These are phyloP conservation scores for Aspergillus thermomutatus DNA, from an alignment of 2,329 filamentous ascomycete species.

Conservation along the genomic window DNA sequence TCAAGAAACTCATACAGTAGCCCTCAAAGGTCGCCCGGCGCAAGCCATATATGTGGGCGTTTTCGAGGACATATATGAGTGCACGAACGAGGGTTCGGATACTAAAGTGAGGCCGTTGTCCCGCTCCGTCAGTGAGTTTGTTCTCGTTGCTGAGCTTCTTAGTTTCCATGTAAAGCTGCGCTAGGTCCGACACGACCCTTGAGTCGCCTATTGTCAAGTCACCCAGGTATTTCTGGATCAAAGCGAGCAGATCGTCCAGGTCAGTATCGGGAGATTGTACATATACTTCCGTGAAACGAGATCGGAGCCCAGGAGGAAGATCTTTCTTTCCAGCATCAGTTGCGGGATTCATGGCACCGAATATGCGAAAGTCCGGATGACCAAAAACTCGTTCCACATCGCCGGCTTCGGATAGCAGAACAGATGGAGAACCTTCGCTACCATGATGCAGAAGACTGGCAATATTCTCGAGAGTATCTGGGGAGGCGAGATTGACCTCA, in stretches of 20 bases:
- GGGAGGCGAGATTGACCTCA: slow-evolving; percentile 93
- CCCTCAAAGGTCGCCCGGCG: slow-evolving; percentile 88
- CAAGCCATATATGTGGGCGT: slow-evolving; percentile 78
- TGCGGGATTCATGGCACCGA: slow-evolving; percentile 98
- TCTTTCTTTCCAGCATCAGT: slow-evolving; percentile 97
- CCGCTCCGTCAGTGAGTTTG: slow-evolving; percentile 86
- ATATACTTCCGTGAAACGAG: slow-evolving; percentile 93
- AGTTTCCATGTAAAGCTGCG: slow-evolving; percentile 81
- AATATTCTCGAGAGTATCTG: slow-evolving; percentile 91
- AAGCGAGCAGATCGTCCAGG: slow-evolving; percentile 77
- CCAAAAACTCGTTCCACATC: slow-evolving; percentile 86
- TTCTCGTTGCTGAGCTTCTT: slow-evolving; percentile 79
- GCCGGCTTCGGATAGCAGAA: slow-evolving; percentile 88
- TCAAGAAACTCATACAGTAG: slow-evolving; percentile 97
- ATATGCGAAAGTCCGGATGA: slow-evolving; percentile 90
- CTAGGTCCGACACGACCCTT: slow-evolving; percentile 74
- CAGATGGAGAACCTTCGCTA: slow-evolving; percentile 68
- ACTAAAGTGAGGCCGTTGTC: slow-evolving; percentile 95
- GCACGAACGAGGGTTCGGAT: slow-evolving; percentile 89
- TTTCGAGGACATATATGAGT: slow-evolving; percentile 80
- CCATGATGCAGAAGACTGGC: slow-evolving; percentile 79
- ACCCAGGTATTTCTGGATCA: slow-evolving; percentile 85
- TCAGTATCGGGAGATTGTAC: slow-evolving; percentile 87
- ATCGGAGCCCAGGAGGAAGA: slow-evolving; percentile 80
- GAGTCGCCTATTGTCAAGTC: slow-evolving; percentile 68